phyloP scores from a whole-genome alignment of 345 rosid genomes.

The Eucalyptus decipiens region DNA sequence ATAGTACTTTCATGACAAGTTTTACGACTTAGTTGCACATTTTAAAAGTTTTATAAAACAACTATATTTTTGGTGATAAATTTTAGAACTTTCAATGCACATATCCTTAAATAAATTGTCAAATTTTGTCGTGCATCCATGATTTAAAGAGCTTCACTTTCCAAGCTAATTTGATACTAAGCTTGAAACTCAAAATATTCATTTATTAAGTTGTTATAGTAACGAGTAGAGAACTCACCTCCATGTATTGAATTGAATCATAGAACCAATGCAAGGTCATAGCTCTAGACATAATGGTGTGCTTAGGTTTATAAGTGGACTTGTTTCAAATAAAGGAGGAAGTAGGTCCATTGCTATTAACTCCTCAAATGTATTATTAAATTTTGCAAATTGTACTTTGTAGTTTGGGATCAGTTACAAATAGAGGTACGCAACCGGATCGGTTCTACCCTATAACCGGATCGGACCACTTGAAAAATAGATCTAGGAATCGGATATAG shows the following conservation, averaged over 20 bases:
- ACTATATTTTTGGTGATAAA: accelerated
- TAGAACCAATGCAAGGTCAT: background rate
- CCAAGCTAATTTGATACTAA: background rate
- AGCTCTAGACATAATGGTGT: background rate
- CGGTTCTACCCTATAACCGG: too few species aligned
- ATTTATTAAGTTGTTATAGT: background rate
- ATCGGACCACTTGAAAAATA: too few species aligned
- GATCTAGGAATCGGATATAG: too few species aligned
- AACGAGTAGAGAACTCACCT: background rate
- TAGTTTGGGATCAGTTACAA: background rate
- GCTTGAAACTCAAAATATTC: background rate
- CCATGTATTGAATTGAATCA: background rate
- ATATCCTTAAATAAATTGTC: background rate
- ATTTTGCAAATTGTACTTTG: background rate
- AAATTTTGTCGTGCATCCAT: background rate
- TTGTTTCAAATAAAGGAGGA: background rate
- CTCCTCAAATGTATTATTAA: background rate
- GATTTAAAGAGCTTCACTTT: background rate
- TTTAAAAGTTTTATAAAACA: too few species aligned
- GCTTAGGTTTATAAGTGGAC: background rate
- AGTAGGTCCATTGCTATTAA: background rate
- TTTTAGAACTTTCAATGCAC: too few species aligned
- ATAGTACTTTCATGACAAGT: too few species aligned
- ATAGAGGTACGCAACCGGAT: too few species aligned
- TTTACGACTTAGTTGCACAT: too few species aligned